Evolutionary conservation across 768 basidiomycete species (phyloP), one percentile per base, ranked within the genome.

Genomic region (Suillus subaureus): DNA sequence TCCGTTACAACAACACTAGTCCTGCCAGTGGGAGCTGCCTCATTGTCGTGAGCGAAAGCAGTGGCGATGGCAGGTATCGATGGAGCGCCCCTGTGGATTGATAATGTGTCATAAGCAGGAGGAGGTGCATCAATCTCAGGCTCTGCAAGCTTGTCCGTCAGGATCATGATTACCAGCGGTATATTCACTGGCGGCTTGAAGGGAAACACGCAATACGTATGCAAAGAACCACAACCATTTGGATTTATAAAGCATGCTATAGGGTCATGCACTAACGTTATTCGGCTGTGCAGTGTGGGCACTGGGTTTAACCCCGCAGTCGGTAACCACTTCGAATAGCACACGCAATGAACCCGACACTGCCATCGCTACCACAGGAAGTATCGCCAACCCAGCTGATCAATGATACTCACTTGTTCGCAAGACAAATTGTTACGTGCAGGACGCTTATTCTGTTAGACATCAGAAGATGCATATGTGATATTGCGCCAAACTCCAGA

Each of bases 81-180:
- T 28, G 57, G 23, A 28, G 11, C 16, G 5, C 16, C 37, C 3
- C 57, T 18, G 57, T 28, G 23, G 39, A 26, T 58, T 26, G 57
- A 58, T 16, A 58, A 12, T 16, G 57, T 58, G 39, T 58, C 57
- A 58, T 58, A 58, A 26, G 57, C 57, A 12, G 39, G 57, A 23
- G 57, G 57, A 40, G 57, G 37, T 26, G 7, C n/a, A 28, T 58
- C 57, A 26, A 40, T 18, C 39, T 58, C 21, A 45, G 43, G 21
- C 21, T 45, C 57, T 18, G 23, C 37, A 51, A 39, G 7, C 18
- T 62, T 62, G 16, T 62, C 54, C 15, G 61, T 57, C 42, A 31
- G 8, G 9, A 61, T 58, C 61, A 61, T 61, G 12, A 52, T 6
- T 12, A 26, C 8, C 37, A 26, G 18, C 3, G 28, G 23, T 31